These are phyloP conservation scores for Immersiporthe knoxdaviesiana DNA, from an alignment of 2,329 filamentous ascomycete species.

Conservation along the genomic window DNA sequence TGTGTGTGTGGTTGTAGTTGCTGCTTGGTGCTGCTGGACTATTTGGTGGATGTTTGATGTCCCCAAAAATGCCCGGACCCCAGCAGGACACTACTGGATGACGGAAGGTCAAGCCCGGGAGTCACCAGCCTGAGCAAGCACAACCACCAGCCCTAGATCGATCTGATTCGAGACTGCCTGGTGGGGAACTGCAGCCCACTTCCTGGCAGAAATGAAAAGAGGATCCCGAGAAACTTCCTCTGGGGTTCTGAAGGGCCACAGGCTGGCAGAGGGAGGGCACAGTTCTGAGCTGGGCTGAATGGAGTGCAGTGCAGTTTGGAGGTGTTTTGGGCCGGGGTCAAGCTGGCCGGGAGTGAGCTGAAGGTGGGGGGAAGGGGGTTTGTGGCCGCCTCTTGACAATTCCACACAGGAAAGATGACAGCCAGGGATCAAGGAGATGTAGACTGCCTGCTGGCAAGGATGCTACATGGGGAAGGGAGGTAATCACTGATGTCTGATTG, in stretches of 20 bases:
- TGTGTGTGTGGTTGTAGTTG: neutral
- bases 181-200: neutral
- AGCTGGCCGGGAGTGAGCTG: neutral
- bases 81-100: slow-evolving; percentile 11
- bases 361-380: neutral
- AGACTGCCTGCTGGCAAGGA: neutral
- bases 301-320: neutral
- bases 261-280: neutral
- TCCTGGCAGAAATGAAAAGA: neutral
- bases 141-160: neutral
- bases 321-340: neutral
- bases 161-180: neutral
- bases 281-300: neutral
- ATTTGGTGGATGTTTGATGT: slow-evolving; percentile 10
- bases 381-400: neutral
- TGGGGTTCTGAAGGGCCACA: neutral
- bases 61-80: slow-evolving; percentile 8
- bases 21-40: neutral
- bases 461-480: neutral
- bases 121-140: slow-evolving; percentile 4
- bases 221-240: neutral
- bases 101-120: slow-evolving; percentile 5
- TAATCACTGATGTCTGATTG: neutral
- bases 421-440: neutral
- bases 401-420: neutral